Percentiles rank a stretch among this genome's conserved stretches.
These are phyloP conservation scores for Fusarium domesticum DNA, from an alignment of 2,329 filamentous ascomycete genomes.

Conservation along the genomic window DNA sequence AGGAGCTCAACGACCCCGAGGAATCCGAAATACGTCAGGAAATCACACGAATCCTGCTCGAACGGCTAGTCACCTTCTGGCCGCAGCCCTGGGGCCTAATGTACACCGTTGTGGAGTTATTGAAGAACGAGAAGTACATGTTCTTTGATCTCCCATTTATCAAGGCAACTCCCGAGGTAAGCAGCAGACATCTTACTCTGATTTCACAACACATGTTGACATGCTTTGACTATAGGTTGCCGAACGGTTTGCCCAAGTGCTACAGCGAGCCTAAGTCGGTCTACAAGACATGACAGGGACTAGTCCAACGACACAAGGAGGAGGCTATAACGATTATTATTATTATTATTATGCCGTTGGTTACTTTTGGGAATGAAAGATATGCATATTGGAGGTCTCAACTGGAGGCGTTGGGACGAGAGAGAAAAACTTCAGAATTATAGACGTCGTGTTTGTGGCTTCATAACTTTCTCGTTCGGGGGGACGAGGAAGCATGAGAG, in stretches of 20 bases:
- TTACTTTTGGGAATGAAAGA: conserved; percentile 24
- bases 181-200: conserved; percentile 8
- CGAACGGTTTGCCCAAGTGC: conserved; percentile 36
- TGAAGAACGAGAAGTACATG: conserved; percentile 85
- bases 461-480: conserved; percentile 26
- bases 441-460: conserved; percentile 23
- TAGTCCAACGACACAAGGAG: conserved; percentile 16
- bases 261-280: conserved; percentile 32
- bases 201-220: conserved; percentile 7
- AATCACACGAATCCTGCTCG: conserved; percentile 82
- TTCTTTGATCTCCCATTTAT: conserved; percentile 94
- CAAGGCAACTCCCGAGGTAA: conserved; percentile 83
- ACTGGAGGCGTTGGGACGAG: conserved; percentile 26
- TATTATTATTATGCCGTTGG: conserved; percentile 14
- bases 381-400: conserved; percentile 21
- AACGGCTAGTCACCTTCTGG: conserved; percentile 82
- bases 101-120: conserved; percentile 80
- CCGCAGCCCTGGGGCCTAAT: conserved; percentile 96
- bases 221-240: conserved; percentile 31
- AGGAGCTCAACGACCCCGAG: conserved; percentile 69
- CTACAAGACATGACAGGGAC: conserved; percentile 3
- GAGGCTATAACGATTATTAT: conserved; percentile 7
- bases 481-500: conserved; percentile 17
- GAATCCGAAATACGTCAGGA: conserved; percentile 83
- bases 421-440: conserved; percentile 29